phyloP scores from a whole-genome alignment of 129 eudicot species.

The Scalesia atractyloides region DNA sequence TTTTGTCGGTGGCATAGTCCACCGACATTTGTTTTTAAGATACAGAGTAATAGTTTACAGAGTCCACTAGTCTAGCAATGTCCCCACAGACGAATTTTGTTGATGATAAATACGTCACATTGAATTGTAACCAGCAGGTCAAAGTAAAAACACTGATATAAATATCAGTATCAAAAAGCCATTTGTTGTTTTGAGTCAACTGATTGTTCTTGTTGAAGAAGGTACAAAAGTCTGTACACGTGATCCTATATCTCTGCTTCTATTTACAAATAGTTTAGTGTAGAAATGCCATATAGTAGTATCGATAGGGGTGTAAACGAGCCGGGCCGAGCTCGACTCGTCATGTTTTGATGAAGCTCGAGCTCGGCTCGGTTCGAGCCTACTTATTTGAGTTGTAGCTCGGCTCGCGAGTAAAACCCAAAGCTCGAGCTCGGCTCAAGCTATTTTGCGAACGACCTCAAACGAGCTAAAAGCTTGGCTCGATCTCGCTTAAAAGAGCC shows the following conservation, averaged over 20 bases:
- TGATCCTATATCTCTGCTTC: not conserved
- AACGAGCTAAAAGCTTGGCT: too few species aligned
- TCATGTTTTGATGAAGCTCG: too few species aligned
- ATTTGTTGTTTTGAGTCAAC: not conserved
- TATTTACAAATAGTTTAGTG: not conserved
- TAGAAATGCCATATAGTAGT: constrained; percentile 1
- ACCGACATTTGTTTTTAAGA: too few species aligned
- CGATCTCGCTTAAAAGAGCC: too few species aligned
- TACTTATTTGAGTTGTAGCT: too few species aligned
- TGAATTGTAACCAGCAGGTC: not conserved
- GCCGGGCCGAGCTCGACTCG: too few species aligned
- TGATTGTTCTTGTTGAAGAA: not conserved
- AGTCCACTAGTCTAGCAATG: not conserved
- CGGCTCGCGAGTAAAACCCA: too few species aligned
- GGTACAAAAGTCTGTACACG: not conserved
- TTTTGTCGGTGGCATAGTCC: too few species aligned
- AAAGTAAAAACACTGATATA: not conserved
- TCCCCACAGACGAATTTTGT: not conserved
- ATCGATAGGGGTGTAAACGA: too few species aligned
- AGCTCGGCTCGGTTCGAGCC: too few species aligned
- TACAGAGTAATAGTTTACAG: not conserved
- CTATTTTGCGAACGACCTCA: too few species aligned
- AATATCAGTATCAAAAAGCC: not conserved
- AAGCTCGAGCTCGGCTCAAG: too few species aligned
- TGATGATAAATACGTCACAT: not conserved